Evolutionary conservation across 2,329 filamentous ascomycete genomes (phyloP), one percentile per base, ranked within the genome.

Genomic region (Plenodomus tracheiphilus): DNA sequence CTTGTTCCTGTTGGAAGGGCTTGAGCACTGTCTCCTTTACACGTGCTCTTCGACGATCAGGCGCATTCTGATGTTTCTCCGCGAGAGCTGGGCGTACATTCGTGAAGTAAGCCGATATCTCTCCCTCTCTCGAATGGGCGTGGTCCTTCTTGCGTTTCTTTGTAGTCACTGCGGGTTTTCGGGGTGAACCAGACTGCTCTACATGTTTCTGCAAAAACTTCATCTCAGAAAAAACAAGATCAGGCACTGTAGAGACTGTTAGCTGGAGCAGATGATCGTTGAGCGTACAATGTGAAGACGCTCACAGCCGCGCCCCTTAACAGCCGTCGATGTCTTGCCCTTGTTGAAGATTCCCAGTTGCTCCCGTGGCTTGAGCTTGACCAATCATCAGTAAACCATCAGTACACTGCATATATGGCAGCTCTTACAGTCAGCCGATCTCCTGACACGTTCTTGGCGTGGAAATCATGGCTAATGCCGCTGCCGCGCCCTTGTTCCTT

Each of bases 201-300:
- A 57, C 61, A 15, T 69, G 64, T 47, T 72, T 72, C 46, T 74
- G 73, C 36, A 81, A 58, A 51, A 79, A 80, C 19, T 69, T 74
- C 74, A 80, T 77, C 56, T 79, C 76, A 21, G 77, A 77, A 62
- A 81, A 81, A 21, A 76, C 74, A 35, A 80, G 69, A 62, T 81
- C 77, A 21, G 78, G 78, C 42, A 80, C 78, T 81, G 57, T 47
- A 51, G 36, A 37, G 39, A 40, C 43, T 6, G 43, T 68, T 49
- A 71, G 56, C 36, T 46, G 54, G 55, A 47, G 15, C 32, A 41
- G 34, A 46, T 39, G 49, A 39, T 44, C 18, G 39, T 30, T 46
- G 50, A 47, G 44, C 45, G 47, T 46, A 41, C 25, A 35, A 22
- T 38, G 47, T 54, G 47, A 48, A 46, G 44, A 45, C 21, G 61